Base-by-base conservation (phyloP, 805 yeast genomes). In the Wickerhamomyces chaumierensis region DNA sequence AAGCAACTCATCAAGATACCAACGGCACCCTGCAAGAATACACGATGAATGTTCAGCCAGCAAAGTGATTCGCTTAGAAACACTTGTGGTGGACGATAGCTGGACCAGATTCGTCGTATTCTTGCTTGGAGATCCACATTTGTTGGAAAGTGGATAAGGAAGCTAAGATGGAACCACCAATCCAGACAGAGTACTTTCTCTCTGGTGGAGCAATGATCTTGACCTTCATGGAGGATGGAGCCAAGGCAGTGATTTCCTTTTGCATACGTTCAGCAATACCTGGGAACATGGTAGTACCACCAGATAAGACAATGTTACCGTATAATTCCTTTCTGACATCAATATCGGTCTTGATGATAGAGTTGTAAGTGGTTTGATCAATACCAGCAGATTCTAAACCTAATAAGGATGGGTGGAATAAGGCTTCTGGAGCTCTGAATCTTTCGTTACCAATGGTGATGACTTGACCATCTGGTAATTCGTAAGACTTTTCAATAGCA, bases 261-360 rank as follows among this genome's bases (percentile, higher is more conserved):
- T 90, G 97, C 95, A 92, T 86, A 78, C 98, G 90, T 79, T 92
- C 97, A 69, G 96, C 96, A 68, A 92, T 88, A 75, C 98, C 98
- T 71, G 96, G 96, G 95, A 87, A 92, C 97, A 92, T 87, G 57
- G 98, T 92, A 60, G 97, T 88, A 83, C 98, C 98, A 78, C 98
- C 98, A 55, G 97, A 88, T 92, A 92, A 82, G 65, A 92, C 98
- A 62, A 92, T 92, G 82, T 92, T 92, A 72, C 94, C 94, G 77
- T 92, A 92, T 68, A 92, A 79, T 69, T 90, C 97, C 76, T 85
- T 90, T 73, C 98, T 85, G 56, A 92, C 96, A 72, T 92, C 98
- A 58, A 92, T 82, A 72, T 92, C 98, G 75, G 96, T 88, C 86
- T 88, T 90, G 78, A 82, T 85, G 74, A 92, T 92, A 40, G 69